A percentile compares a stretch with the other conserved stretches of the same genome.
Evolutionary conservation across 768 basidiomycete species (phyloP).

Genomic region (Amanita inopinata): DNA sequence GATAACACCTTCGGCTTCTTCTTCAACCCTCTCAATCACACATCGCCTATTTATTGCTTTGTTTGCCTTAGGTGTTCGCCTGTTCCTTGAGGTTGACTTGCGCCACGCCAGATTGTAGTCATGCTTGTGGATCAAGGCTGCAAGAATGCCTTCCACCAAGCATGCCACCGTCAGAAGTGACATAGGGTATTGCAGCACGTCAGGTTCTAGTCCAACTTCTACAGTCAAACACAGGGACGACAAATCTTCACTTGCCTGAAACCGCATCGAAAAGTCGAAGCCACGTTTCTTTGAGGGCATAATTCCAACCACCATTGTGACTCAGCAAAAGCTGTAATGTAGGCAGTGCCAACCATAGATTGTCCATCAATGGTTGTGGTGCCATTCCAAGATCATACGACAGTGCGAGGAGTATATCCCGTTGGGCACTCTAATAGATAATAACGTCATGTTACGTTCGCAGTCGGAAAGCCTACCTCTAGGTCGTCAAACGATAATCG

Average conservation of each 20-base stretch:
- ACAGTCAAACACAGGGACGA: background rate
- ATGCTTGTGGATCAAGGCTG: constrained; percentile 27
- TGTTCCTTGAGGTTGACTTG: constrained; percentile 3
- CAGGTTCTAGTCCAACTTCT: constrained; percentile 30
- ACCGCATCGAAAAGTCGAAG: constrained; percentile 33
- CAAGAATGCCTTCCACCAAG: constrained; percentile 34
- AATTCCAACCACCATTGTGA: constrained; percentile 35
- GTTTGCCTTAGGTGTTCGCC: background rate
- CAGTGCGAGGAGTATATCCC: constrained; percentile 41
- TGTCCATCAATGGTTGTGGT: constrained; percentile 47
- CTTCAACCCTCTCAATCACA: constrained; percentile 16
- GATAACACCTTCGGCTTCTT: constrained; percentile 27
- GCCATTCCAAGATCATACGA: constrained; percentile 39
- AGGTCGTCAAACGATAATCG: constrained; percentile 34
- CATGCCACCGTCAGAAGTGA: constrained; percentile 46
- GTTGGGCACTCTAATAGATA: constrained; percentile 37
- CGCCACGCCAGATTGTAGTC: constrained; percentile 22
- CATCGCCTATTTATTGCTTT: constrained; percentile 1
- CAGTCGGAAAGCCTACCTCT: constrained; percentile 33
- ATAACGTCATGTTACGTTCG: background rate
- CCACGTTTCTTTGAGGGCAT: constrained; percentile 40
- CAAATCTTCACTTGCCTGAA: constrained; percentile 23
- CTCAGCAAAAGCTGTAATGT: constrained; percentile 34
- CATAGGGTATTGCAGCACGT: constrained; percentile 41
- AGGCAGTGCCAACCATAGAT: constrained; percentile 48